Evolutionary conservation across 2,329 filamentous ascomycete genomes (phyloP).

Genomic region (Aspergillus pseudoviridinutans): DNA sequence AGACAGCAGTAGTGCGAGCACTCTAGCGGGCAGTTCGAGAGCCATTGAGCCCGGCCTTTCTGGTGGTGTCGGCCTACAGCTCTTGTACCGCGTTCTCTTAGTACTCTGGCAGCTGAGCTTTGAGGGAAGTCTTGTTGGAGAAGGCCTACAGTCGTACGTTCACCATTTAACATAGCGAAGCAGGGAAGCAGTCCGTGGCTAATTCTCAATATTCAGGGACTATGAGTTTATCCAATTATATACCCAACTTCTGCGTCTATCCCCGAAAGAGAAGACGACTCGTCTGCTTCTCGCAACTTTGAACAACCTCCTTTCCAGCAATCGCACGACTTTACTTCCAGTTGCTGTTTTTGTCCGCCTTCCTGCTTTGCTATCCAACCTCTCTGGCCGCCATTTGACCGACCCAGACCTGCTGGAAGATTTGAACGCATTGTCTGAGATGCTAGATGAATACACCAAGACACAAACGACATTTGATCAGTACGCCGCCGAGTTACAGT

Average conservation of each 20-base stretch:
- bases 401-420: constrained; percentile 49
- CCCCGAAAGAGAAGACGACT: constrained; percentile 97
- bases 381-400: constrained; percentile 50
- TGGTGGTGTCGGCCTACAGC: constrained; percentile 83
- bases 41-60: constrained; percentile 60
- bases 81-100: constrained; percentile 89
- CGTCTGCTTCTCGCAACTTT: constrained; percentile 85
- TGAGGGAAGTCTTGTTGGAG: constrained; percentile 66
- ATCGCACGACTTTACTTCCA: constrained; percentile 66
- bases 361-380: constrained; percentile 57
- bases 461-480: constrained; percentile 65
- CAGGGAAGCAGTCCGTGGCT: neutral
- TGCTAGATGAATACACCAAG: constrained; percentile 80
- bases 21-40: constrained; percentile 57
- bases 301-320: constrained; percentile 76
- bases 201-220: constrained; percentile 55
- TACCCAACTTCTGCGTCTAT: constrained; percentile 84
- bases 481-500: constrained; percentile 76
- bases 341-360: constrained; percentile 82
- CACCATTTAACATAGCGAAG: neutral
- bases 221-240: constrained; percentile 90
- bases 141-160: constrained; percentile 64
- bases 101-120: constrained; percentile 97
- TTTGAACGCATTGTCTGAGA: constrained; percentile 50
- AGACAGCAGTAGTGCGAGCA: constrained; percentile 58